Evolutionary conservation across 768 basidiomycete species (phyloP), one percentile per base, ranked within the genome.

Genomic region (Epithele typhae): DNA sequence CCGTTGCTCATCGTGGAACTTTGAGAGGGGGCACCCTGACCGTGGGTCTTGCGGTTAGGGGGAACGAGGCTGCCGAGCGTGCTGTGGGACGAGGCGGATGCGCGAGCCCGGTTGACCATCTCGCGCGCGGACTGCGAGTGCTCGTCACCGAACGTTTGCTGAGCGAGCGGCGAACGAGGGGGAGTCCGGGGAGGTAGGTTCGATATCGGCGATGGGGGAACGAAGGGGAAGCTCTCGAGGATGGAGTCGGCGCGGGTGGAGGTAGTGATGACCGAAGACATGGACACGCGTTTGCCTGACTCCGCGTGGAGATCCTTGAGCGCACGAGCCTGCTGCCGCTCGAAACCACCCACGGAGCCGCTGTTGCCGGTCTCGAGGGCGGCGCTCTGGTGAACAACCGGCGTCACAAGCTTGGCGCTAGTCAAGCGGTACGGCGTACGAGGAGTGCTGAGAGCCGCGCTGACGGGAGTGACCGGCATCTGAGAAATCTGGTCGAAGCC

Each of bases 181-280:
- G 86, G 86, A 3, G 85, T 81, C 51, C 87, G 74, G 56, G 81
- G 69, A 9, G 87, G 88, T 43, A 84, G 74, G 54, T 87, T 80
- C n/a, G 87, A 89, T 49, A 92, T 90, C 5, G 90, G 90, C 7
- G 88, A 90, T 1, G 90, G 90, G 19, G 90, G 90, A 8, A 92
- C 88, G 61, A 92, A 91, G 27, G 87, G 87, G 73, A 92, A 92
- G 12, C 80, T 83, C 64, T 90, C 89, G 22, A 92, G 73, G 54
- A 92, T 88, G 3, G 88, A 91, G 60, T 92, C 88, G 22, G 87
- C 86, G 40, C 78, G 77, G 3, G 84, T 84, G 9, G 85, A 85
- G 12, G 84, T 69, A 11, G 78, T 78, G 46, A 82, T 64, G 39
- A 79, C 77, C 24, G 86, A 89, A 5, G 80, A 78, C 46, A 75